Percentiles rank a stretch among this genome's conserved stretches.
Evolutionary conservation across 148 eudicot genomes (phyloP).

Genomic region (Rhododendron mucronatum): DNA sequence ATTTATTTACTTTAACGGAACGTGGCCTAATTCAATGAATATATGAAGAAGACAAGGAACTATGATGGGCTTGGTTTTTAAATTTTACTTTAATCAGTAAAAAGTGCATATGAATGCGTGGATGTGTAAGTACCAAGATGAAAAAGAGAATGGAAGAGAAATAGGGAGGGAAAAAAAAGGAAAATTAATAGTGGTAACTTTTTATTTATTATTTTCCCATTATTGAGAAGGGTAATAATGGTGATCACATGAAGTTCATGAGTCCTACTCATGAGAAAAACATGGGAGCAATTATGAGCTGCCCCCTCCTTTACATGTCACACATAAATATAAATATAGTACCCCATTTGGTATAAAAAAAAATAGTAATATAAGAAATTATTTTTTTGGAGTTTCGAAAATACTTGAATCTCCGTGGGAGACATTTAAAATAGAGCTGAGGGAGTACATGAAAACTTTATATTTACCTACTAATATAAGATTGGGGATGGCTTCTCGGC

Average conservation of each 20-base stretch:
- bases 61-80: constrained; percentile 19
- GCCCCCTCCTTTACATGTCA: constrained; percentile 11
- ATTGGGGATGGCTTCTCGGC: background rate
- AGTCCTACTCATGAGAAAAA: constrained; percentile 34
- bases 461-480: too few species aligned
- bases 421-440: too few species aligned
- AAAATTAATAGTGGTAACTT: background rate
- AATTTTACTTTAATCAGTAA: constrained; percentile 19
- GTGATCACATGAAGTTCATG: constrained; percentile 58
- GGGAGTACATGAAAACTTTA: too few species aligned
- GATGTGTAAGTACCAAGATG: constrained; percentile 12
- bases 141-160: background rate
- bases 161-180: background rate
- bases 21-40: too few species aligned
- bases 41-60: background rate
- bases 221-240: constrained; percentile 53
- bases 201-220: constrained; percentile 12
- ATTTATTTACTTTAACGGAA: too few species aligned
- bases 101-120: constrained; percentile 20
- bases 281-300: constrained; percentile 40
- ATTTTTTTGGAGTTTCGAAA: too few species aligned
- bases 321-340: background rate
- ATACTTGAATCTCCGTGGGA: too few species aligned
- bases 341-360: too few species aligned
- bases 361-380: too few species aligned